These are phyloP conservation scores for Pseudogymnoascus sp. DNA, from an alignment of 2,329 filamentous ascomycete species.

Conservation along the genomic window DNA sequence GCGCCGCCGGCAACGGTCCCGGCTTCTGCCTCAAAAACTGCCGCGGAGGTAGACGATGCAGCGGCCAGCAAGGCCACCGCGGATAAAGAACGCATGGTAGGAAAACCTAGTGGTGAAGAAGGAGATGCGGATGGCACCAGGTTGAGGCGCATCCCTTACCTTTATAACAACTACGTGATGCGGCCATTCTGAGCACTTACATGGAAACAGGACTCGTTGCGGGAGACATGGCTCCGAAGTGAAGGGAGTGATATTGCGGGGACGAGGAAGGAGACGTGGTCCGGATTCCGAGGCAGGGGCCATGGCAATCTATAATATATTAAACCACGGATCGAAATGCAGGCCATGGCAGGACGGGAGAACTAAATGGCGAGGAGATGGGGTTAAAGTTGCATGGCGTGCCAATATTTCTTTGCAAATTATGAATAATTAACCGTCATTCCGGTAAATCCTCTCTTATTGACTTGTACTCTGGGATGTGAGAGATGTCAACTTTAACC, in stretches of 20 bases:
- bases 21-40: constrained; percentile 14
- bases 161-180: background rate
- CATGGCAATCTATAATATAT: constrained; percentile 4
- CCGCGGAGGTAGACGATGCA: constrained; percentile 9
- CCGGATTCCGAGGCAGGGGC: background rate
- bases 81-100: background rate
- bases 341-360: constrained; percentile 1
- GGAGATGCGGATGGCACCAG: background rate
- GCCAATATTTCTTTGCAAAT: background rate
- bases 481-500: background rate
- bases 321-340: background rate
- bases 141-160: background rate
- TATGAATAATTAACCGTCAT: background rate
- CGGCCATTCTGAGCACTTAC: background rate
- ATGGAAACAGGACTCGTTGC: background rate
- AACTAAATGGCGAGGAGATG: background rate
- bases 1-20: constrained; percentile 9
- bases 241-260: background rate
- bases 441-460: background rate
- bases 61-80: background rate
- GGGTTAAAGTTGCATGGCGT: background rate
- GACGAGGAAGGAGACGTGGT: background rate
- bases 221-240: background rate
- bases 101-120: background rate
- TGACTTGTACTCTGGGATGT: background rate